Conservation (phyloP, 2,329 filamentous ascomycete genomes). For the Mollisia scopiformis region DNA sequence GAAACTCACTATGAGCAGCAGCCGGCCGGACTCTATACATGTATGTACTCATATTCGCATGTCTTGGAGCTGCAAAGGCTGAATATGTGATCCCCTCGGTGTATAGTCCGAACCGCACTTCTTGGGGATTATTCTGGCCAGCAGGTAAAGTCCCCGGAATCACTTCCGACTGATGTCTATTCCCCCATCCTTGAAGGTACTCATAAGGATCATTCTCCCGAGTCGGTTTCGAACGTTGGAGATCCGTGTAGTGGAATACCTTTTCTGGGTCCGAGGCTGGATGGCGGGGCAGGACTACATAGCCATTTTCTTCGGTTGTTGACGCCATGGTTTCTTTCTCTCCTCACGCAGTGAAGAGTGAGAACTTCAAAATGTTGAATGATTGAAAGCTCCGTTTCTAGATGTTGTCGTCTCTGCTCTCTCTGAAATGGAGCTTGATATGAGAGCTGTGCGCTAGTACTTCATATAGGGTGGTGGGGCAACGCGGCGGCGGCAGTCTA, state of each 20-base stretch:
- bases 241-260: conserved; percentile 60
- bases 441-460: neutral
- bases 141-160: conserved; percentile 46
- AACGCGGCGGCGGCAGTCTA: neutral
- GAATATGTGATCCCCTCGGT: conserved; percentile 48
- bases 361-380: neutral
- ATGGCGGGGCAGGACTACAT: conserved; percentile 17
- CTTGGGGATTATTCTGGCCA: conserved; percentile 46
- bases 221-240: conserved; percentile 57
- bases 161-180: conserved; percentile 45
- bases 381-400: no score
- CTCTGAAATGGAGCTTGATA: neutral
- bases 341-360: neutral
- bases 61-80: conserved; percentile 46
- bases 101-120: conserved; percentile 46
- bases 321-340: neutral
- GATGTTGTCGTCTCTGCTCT: no score
- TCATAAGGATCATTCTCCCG: conserved; percentile 56
- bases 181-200: conserved; percentile 60
- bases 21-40: conserved; percentile 47
- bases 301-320: conserved; percentile 3
- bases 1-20: conserved; percentile 43
- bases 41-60: conserved; percentile 46
- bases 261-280: conserved; percentile 45
- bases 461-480: conserved; percentile 15